Percentiles rank a stretch among this genome's conserved stretches.
phyloP scores from a whole-genome alignment of 2,329 filamentous ascomycete genomes.

The Aspergillus niger region DNA sequence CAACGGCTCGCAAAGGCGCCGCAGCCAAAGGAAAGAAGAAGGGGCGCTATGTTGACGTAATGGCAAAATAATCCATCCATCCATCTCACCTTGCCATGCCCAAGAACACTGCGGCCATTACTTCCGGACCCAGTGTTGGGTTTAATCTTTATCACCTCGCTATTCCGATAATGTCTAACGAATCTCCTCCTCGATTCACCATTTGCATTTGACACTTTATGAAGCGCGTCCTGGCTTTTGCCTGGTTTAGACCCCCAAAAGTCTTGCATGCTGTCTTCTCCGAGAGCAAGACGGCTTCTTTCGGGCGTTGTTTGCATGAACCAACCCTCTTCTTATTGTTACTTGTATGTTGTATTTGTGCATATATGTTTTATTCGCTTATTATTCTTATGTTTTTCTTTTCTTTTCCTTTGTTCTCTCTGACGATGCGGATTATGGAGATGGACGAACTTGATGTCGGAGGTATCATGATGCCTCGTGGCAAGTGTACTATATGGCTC shows the following conservation, averaged over 20 bases:
- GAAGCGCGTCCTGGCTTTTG: conserved; percentile 14
- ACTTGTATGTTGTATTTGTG: conserved; percentile 15
- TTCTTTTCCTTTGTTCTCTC: conserved; percentile 2
- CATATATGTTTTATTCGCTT: conserved; percentile 7
- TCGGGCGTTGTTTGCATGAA: conserved; percentile 11
- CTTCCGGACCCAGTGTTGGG: background rate
- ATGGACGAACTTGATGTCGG: background rate
- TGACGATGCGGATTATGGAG: background rate
- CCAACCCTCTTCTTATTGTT: background rate
- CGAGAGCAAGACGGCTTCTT: conserved; percentile 6
- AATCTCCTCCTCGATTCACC: conserved; percentile 4
- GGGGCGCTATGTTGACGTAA: conserved; percentile 92
- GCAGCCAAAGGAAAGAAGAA: conserved; percentile 74
- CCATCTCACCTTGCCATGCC: background rate
- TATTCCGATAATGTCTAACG: conserved; percentile 13
- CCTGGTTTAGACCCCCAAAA: conserved; percentile 14
- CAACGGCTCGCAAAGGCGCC: conserved; percentile 66
- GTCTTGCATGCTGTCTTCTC: conserved; percentile 16
- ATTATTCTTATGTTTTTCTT: background rate
- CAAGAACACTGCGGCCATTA: background rate
- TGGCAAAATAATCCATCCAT: conserved; percentile 63
- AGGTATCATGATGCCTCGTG: background rate
- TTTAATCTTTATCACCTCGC: conserved; percentile 17
- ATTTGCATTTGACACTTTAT: conserved; percentile 8
- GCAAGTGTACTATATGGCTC: background rate